Evolutionary conservation across 192 early-diverging fungal genomes (phyloP), one percentile per base, ranked within the genome.

Genomic region (Gamsiella multidivaricata): DNA sequence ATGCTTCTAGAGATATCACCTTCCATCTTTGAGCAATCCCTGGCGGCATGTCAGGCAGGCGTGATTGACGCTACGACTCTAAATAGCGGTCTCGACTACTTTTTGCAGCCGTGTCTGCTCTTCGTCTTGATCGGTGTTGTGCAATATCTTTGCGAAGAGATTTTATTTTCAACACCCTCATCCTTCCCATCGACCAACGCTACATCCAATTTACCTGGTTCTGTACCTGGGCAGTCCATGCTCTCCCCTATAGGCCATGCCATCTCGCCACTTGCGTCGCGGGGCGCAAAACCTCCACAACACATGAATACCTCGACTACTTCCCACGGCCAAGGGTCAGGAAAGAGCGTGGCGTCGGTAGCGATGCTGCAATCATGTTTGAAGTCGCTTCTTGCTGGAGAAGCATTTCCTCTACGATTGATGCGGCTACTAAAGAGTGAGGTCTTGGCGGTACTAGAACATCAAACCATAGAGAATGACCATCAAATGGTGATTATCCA

Each of bases 121-220:
- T 78, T 78, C 59, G 74, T 78, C 4, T 29, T 78, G 18, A 69
- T 78, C 26, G 74, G 74, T 2, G 74, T 78, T 1, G 74, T 78
- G 2, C 74, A 78, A 20, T 78, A 64, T 39, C 65, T 78, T 8
- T 78, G 74, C 18, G 60, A 78, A 42, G 74, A 78, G 25, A 78
- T 78, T 20, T 34, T 64, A n/a, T 78, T 64, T 10, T 26, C 42
- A 15, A 12, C 25, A 7, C 32, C 34, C 0, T 52, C 47, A 25
- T 12, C 20, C 12, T 31, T n/a, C 0, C 42, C 47, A 8, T 39
- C 56, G 3, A 14, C 22, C 17, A n/a, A n/a, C n/a, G 9, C 33
- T 20, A 22, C 43, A 2, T 42, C 60, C 15, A 10, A n/a, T 11
- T 6, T 25, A 42, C 7, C 39, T 23, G 42, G 42, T 7, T 47